These are phyloP conservation scores for Phoma sp. DNA, from an alignment of 2,329 filamentous ascomycete species.

Conservation along the genomic window DNA sequence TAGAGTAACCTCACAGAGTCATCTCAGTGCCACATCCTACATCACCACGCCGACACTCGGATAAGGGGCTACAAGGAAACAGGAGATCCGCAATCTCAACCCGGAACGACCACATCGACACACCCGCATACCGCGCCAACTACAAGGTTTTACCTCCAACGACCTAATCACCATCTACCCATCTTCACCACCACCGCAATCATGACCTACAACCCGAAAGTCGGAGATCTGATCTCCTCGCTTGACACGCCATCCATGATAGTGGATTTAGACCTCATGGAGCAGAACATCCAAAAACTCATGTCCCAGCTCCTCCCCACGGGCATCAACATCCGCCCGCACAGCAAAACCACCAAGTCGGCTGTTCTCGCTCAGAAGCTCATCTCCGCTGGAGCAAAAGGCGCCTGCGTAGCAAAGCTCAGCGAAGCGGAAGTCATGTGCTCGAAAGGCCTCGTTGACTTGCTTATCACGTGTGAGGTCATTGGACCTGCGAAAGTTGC, in stretches of 20 bases:
- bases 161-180: neutral
- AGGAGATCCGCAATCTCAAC: neutral
- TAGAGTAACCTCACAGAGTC: conserved; percentile 8
- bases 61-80: neutral
- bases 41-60: neutral
- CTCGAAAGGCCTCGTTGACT: conserved; percentile 56
- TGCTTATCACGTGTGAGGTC: conserved; percentile 62
- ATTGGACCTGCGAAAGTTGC: conserved; percentile 57
- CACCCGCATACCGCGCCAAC: neutral
- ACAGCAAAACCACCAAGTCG: conserved; percentile 63
- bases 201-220: conserved; percentile 50
- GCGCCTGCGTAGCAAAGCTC: conserved; percentile 62
- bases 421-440: conserved; percentile 53
- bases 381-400: conserved; percentile 57
- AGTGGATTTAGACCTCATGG: conserved; percentile 61
- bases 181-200: conserved; percentile 1
- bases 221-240: conserved; percentile 53
- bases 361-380: conserved; percentile 56
- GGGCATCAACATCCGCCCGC: conserved; percentile 57
- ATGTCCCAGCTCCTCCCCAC: conserved; percentile 57
- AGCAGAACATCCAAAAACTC: conserved; percentile 59
- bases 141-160: neutral
- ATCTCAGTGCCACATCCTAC: neutral
- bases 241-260: conserved; percentile 66
- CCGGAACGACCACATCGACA: neutral